A percentile compares a stretch with the other conserved stretches of the same genome.
Conservation (phyloP, 805 yeast species). For the Cyberlindnera euphorbiae region DNA sequence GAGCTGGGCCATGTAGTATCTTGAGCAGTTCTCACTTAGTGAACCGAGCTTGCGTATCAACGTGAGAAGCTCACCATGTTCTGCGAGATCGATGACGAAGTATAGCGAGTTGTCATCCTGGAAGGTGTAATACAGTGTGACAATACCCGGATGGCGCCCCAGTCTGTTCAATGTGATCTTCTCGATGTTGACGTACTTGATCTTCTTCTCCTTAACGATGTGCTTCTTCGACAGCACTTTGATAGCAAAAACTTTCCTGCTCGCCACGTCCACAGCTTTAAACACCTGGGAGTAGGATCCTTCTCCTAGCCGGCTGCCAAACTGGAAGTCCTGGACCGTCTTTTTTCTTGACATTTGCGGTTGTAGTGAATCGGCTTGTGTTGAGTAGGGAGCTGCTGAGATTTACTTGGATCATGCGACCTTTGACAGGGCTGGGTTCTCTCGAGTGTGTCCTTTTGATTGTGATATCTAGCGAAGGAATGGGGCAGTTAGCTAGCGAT, state of each 20-base stretch:
- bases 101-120: slow-evolving; percentile 86
- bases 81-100: slow-evolving; percentile 90
- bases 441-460: no score
- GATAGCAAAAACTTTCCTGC: slow-evolving; percentile 76
- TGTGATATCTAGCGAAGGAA: no score
- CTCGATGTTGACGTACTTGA: slow-evolving; percentile 93
- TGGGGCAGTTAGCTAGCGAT: no score
- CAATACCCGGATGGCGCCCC: slow-evolving; percentile 93
- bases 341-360: slow-evolving; percentile 35
- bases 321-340: slow-evolving; percentile 72
- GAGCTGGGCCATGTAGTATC: slow-evolving; percentile 79
- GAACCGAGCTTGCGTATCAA: slow-evolving; percentile 76
- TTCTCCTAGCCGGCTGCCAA: slow-evolving; percentile 83
- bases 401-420: no score
- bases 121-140: slow-evolving; percentile 86
- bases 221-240: slow-evolving; percentile 89
- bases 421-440: no score
- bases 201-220: slow-evolving; percentile 89
- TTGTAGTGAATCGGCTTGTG: neutral
- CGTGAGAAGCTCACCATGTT: slow-evolving; percentile 88
- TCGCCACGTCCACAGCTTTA: slow-evolving; percentile 74
- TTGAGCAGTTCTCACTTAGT: slow-evolving; percentile 66
- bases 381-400: no score
- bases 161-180: slow-evolving; percentile 82
- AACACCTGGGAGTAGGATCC: slow-evolving; percentile 95